A percentile compares a stretch with the other conserved stretches of the same genome.
These are phyloP conservation scores for Emmonsiellopsis sp. DNA, from an alignment of 2,329 filamentous ascomycete genomes.

Conservation along the genomic window DNA sequence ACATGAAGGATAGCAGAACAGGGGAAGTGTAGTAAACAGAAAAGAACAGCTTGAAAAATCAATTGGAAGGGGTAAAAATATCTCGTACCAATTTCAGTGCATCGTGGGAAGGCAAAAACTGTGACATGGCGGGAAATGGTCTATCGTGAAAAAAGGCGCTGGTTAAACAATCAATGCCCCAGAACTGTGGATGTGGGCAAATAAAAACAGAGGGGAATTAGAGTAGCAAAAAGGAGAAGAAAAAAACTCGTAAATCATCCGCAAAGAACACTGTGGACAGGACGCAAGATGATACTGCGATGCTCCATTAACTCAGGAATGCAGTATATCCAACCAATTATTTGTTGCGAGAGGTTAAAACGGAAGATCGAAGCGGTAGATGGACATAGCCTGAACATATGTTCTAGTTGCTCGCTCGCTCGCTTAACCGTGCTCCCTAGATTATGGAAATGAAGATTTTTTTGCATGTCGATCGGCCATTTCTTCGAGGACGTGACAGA, in stretches of 20 bases:
- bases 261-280: not conserved
- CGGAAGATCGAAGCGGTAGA: slow-evolving; percentile 13
- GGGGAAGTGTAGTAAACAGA: not conserved
- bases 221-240: slow-evolving; percentile 6
- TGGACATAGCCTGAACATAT: not conserved
- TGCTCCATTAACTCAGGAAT: too few species aligned
- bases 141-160: slow-evolving; percentile 3
- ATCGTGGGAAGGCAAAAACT: not conserved
- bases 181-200: too few species aligned
- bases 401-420: slow-evolving; percentile 4
- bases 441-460: not conserved
- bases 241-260: slow-evolving; percentile 4
- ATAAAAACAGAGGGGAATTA: not conserved
- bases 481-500: not conserved
- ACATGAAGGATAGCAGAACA: not conserved
- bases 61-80: not conserved
- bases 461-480: not conserved
- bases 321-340: not conserved
- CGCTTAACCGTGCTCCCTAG: not conserved
- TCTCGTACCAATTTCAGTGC: not conserved
- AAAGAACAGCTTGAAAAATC: not conserved
- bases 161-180: not conserved
- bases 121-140: slow-evolving; percentile 3
- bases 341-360: slow-evolving; percentile 3
- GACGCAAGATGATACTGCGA: not conserved